Percentiles rank a stretch among this genome's conserved stretches.
Conservation (phyloP, 1,139 yeast genomes). For the Yamadazyma triangularis region DNA sequence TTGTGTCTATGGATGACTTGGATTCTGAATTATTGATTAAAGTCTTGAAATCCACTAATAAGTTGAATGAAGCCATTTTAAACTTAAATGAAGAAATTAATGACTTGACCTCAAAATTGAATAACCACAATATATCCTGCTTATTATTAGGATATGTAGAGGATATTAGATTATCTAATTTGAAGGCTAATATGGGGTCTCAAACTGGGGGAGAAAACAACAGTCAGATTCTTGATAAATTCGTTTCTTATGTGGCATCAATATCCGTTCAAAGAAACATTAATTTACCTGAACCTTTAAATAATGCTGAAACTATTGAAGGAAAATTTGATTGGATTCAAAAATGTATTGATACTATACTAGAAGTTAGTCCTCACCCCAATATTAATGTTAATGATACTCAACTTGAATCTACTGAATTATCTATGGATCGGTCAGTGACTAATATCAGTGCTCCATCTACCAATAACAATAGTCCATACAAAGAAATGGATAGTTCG, state of each 20-base stretch:
- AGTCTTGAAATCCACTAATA: slow-evolving; percentile 30
- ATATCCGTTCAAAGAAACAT: slow-evolving; percentile 50
- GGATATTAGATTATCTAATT: slow-evolving; percentile 25
- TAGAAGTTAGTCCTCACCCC: slow-evolving; percentile 4
- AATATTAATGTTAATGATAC: background rate
- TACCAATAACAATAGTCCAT: slow-evolving; percentile 11
- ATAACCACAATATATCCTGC: slow-evolving; percentile 42
- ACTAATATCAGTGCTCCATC: slow-evolving; percentile 13
- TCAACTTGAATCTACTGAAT: background rate
- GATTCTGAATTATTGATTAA: slow-evolving; percentile 26
- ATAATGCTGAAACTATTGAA: slow-evolving; percentile 21
- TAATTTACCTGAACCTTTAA: slow-evolving; percentile 34
- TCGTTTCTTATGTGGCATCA: slow-evolving; percentile 51
- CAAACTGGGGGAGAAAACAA: slow-evolving; percentile 2
- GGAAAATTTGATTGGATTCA: slow-evolving; percentile 50
- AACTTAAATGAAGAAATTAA: slow-evolving; percentile 29
- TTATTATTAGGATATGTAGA: slow-evolving; percentile 44
- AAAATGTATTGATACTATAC: slow-evolving; percentile 44
- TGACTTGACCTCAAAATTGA: slow-evolving; percentile 21
- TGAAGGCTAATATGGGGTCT: background rate
- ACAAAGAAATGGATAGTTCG: slow-evolving; percentile 13
- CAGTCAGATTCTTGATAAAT: slow-evolving; percentile 31
- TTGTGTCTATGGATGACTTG: slow-evolving; percentile 21
- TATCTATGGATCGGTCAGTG: slow-evolving; percentile 4
- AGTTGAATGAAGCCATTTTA: slow-evolving; percentile 29